Evolutionary conservation across 140 eudicot genomes (phyloP), one percentile per base, ranked within the genome.

Genomic region (Artemisia princeps): DNA sequence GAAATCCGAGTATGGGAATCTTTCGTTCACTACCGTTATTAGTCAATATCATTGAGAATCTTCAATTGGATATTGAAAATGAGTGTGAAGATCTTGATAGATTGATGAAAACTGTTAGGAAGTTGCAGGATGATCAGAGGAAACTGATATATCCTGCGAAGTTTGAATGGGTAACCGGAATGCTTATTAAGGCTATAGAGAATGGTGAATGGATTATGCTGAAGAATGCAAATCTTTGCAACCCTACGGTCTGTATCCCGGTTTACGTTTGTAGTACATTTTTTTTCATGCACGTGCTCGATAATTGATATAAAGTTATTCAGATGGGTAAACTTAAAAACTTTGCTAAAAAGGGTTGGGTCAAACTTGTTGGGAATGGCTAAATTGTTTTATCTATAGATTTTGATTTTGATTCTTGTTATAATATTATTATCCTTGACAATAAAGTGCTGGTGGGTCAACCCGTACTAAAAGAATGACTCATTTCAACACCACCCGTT

Each of bases 161-260:
- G 73, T 94, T 94, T 84, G 99, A 94, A 73, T 94, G 99, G 99
- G 95, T 83, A n/a, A 78, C 90, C 15, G 99, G 96, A 49, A 48
- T 79, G 68, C 81, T 94, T 23, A 71, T 86, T 33, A 88, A 84
- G 79, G 99, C 96, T 37, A 86, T 94, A 48, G 90, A 88, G 65
- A 86, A 88, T 75, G 99, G 99, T 37, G 99, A 94, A 67, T 88
- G 99, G 99, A 82, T 94, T 62, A 87, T 94, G 54, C 82, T 94
- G 3, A 95, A 88, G 70, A 90, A 94, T 79, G 99, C 99, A 1
- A 94, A 94, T 67, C 95, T 94, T 57, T 94, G 99, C 87, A 94
- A 88, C 78, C 96, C 99, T 33, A 94, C 99, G 90, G 99, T 92
- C 17, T 24, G 96, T 80, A 60, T 64, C 56, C 24, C 48, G 7